A percentile compares a stretch with the other conserved stretches of the same genome.
Conservation (phyloP, 257 asterid genomes). For the Handroanthus guayacan region DNA sequence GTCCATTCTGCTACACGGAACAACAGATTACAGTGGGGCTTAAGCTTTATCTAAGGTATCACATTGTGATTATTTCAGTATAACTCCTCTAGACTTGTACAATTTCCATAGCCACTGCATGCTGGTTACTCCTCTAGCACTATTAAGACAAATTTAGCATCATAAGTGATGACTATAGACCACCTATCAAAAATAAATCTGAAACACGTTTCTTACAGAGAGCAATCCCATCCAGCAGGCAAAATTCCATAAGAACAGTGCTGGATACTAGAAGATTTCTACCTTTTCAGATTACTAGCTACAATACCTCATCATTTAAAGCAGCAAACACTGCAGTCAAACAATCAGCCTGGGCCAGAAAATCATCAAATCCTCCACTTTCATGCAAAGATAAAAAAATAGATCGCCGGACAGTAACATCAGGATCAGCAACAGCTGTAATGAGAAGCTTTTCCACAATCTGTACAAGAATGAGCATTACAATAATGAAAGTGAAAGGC, state of each 20-base stretch:
- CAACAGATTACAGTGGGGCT: not conserved
- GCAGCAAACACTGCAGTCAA: slow-evolving; percentile 97
- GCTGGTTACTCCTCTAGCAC: slow-evolving; percentile 27
- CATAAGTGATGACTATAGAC: slow-evolving; percentile 16
- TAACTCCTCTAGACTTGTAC: slow-evolving; percentile 14
- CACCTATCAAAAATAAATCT: slow-evolving; percentile 25
- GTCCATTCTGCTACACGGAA: slow-evolving; percentile 20
- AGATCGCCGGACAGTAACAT: slow-evolving; percentile 87
- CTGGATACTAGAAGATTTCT: slow-evolving; percentile 26
- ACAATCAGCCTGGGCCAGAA: slow-evolving; percentile 97
- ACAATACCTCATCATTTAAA: slow-evolving; percentile 92
- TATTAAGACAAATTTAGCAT: slow-evolving; percentile 1
- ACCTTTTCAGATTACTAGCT: slow-evolving; percentile 21
- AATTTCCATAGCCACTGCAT: not conserved
- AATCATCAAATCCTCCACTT: slow-evolving; percentile 87
- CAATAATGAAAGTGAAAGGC: slow-evolving; percentile 1
- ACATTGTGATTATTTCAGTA: not conserved
- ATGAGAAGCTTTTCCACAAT: slow-evolving; percentile 89
- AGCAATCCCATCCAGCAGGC: slow-evolving; percentile 24
- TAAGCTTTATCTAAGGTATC: slow-evolving; percentile 17
- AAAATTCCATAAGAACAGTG: slow-evolving; percentile 20
- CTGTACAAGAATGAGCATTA: slow-evolving; percentile 52
- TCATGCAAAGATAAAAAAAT: slow-evolving; percentile 82
- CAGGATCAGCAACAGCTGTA: slow-evolving; percentile 97
- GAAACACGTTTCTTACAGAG: slow-evolving; percentile 14